Percentiles rank a stretch among this genome's conserved stretches.
Evolutionary conservation across 1,284 basidiomycete species (phyloP).

Genomic region (Melampsora larici-populina): DNA sequence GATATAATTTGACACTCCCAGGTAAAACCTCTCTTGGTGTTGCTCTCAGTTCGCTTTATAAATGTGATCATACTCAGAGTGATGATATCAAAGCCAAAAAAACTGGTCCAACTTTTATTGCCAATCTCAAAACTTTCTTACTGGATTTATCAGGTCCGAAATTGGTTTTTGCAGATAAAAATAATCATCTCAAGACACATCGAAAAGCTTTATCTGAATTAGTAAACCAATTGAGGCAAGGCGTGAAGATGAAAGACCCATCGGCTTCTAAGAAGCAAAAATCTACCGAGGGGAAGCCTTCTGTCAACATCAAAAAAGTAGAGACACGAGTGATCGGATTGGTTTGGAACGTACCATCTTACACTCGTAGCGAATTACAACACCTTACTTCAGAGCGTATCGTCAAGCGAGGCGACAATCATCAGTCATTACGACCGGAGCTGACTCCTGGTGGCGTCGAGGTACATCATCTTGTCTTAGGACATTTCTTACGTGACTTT

Average conservation of each 20-base stretch:
- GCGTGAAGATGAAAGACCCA: slow-evolving; percentile 7
- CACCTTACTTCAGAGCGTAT: slow-evolving; percentile 75
- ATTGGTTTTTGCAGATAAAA: slow-evolving; percentile 29
- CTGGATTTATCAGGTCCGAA: not conserved
- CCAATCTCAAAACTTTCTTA: slow-evolving; percentile 67
- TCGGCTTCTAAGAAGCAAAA: not conserved
- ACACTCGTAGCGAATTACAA: slow-evolving; percentile 60
- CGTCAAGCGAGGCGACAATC: slow-evolving; percentile 69
- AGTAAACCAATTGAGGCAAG: slow-evolving; percentile 5
- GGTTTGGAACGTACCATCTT: slow-evolving; percentile 67
- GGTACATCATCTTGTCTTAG: slow-evolving; percentile 74
- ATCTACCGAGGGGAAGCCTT: not conserved
- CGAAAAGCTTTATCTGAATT: slow-evolving; percentile 16
- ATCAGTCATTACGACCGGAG: slow-evolving; percentile 74
- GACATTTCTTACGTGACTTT: slow-evolving; percentile 68
- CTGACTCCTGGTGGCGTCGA: slow-evolving; percentile 53
- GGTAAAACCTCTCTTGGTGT: slow-evolving; percentile 78
- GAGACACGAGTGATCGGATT: slow-evolving; percentile 68
- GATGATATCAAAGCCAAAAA: slow-evolving; percentile 84
- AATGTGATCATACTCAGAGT: slow-evolving; percentile 82
- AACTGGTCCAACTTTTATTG: slow-evolving; percentile 70
- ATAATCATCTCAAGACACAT: slow-evolving; percentile 36
- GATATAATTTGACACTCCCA: not conserved
- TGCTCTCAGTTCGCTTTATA: slow-evolving; percentile 73
- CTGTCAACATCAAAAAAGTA: slow-evolving; percentile 8